Percentiles rank a stretch among this genome's conserved stretches.
Conservation (phyloP, 306 rosid genomes). For the Prunus campanulata region DNA sequence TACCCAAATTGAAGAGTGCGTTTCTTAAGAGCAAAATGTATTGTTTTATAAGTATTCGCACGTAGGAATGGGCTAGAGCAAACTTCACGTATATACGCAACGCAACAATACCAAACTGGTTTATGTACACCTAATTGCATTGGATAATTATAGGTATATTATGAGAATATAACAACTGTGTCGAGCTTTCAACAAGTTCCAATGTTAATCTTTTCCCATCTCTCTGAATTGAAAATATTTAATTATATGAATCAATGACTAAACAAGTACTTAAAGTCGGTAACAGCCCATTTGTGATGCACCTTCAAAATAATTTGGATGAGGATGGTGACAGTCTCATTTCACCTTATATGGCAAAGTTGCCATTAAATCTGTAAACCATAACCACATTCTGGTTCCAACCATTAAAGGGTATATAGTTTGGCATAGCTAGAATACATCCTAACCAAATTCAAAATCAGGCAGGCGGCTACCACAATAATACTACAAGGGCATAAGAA, state of each 20-base stretch:
- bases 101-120: background rate
- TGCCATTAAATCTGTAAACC: background rate
- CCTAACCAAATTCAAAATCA: background rate
- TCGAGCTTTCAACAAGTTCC: no score
- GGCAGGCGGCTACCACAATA: background rate
- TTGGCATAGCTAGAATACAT: background rate
- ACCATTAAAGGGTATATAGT: background rate
- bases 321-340: background rate
- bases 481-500: background rate
- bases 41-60: background rate
- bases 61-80: no score
- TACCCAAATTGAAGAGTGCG: background rate
- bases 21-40: background rate
- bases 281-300: background rate
- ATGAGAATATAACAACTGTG: no score
- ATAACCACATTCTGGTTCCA: conserved; percentile 7
- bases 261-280: background rate
- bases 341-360: background rate
- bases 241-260: background rate
- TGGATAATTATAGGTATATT: no score
- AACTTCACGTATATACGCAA: no score
- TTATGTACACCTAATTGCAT: background rate
- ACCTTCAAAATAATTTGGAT: background rate
- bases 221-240: background rate
- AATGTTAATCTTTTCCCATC: no score